Evolutionary conservation across 2,329 filamentous ascomycete species (phyloP).

Genomic region (Cryphonectria japonica): DNA sequence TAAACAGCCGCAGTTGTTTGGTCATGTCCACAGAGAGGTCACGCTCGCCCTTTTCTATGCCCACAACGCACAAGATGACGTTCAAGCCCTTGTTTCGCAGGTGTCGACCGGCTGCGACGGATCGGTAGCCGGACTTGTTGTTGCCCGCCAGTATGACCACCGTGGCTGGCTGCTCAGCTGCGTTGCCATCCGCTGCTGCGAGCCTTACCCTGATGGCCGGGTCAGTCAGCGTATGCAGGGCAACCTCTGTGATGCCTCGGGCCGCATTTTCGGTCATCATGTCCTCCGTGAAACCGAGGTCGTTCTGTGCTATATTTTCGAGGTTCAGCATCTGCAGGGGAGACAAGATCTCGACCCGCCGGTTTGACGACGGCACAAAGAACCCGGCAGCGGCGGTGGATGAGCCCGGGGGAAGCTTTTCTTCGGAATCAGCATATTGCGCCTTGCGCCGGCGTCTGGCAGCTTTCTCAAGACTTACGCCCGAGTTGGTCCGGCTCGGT

Average conservation of each 20-base stretch:
- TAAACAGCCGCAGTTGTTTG: conserved; percentile 82
- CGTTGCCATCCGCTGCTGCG: conserved; percentile 42
- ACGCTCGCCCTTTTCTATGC: conserved; percentile 77
- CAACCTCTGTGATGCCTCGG: conserved; percentile 83
- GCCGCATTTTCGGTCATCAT: conserved; percentile 92
- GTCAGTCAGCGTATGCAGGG: conserved; percentile 69
- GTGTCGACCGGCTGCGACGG: conserved; percentile 84
- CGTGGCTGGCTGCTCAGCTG: conserved; percentile 39
- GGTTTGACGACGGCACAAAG: conserved; percentile 58
- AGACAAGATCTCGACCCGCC: conserved; percentile 65
- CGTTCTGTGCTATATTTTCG: conserved; percentile 86
- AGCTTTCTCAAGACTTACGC: conserved; percentile 39
- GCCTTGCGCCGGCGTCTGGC: conserved; percentile 36
- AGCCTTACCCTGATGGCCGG: conserved; percentile 61
- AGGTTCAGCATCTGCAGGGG: conserved; percentile 88
- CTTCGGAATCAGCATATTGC: conserved; percentile 42
- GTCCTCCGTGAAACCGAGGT: conserved; percentile 84
- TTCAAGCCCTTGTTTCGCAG: conserved; percentile 81
- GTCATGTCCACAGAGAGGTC: conserved; percentile 80
- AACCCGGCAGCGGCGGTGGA: conserved; percentile 45
- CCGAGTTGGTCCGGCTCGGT: conserved; percentile 54
- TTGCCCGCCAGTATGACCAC: conserved; percentile 90
- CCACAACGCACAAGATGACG: conserved; percentile 81
- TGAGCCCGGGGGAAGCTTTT: conserved; percentile 39
- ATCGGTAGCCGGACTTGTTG: conserved; percentile 83